Base-by-base conservation (phyloP, 78 protist species). In the Dictyostelium citrinum region DNA sequence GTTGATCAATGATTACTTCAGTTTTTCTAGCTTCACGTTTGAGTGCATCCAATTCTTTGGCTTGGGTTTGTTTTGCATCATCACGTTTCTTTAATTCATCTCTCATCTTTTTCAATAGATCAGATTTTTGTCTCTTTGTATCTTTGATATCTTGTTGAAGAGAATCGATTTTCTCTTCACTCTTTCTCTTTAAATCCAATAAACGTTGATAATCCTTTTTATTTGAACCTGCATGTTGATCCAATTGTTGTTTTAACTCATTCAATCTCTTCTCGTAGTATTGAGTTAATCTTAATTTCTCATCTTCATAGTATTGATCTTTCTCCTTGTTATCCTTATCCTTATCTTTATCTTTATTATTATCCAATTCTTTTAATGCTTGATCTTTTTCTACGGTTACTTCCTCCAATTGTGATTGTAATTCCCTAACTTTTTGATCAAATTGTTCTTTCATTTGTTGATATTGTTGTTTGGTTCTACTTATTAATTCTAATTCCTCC, bases 381-480 rank as follows among this genome's bases (percentile, higher is more conserved):
- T 22, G 46, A 12, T 88, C 93, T 39, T 60, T 49, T 20, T 88
- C 93, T 1, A 77, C 93, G 2, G 51, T 76, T 41, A 79, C 71
- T 12, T n/a, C 78, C 3, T 60, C 51, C 27, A 88, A 49, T 39
- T 88, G 84, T 8, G 41, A 33, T 49, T 88, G 85, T 20, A 88
- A 35, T 49, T 88, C 93, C 24, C 49, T 78, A 33, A 88, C n/a
- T n/a, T 83, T 60, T 31, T 27, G 39, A 41, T 88, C 93, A 37
- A 61, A 88, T 72, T 74, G 82, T 64, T 88, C 93, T 8, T 88
- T 88, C 81, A 88, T 88, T 16, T 88, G 93, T 68, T 88, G 93
- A 68, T 78, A 88, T 35, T 88, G 93, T 10, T 29, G 27, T 67
- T 88, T 72, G 33, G 93, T 61, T 46, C 49, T 88, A 14, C 71